Percentiles rank a stretch among this genome's conserved stretches.
Conservation (phyloP, 2,329 filamentous ascomycete genomes). For the Aspergillus flavus region DNA sequence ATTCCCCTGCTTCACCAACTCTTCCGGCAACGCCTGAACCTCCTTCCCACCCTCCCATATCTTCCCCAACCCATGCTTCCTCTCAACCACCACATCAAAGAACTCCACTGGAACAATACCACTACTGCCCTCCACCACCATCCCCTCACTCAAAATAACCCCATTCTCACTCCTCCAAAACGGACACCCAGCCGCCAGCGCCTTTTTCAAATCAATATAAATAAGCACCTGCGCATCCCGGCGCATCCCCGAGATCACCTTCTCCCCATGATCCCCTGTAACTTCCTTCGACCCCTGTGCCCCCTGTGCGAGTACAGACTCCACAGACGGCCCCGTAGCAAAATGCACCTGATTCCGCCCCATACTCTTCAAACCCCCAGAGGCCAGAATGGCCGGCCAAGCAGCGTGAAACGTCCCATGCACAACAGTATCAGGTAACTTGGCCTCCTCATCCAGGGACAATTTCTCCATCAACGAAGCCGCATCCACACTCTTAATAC, state of each 20-base stretch:
- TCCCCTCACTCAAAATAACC: constrained; percentile 65
- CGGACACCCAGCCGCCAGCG: constrained; percentile 62
- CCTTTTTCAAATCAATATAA: constrained; percentile 71
- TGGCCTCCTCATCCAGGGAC: constrained; percentile 54
- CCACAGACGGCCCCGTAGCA: constrained; percentile 67
- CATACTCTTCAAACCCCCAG: constrained; percentile 81
- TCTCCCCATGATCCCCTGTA: constrained; percentile 17
- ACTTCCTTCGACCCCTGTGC: constrained; percentile 22
- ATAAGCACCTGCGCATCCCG: constrained; percentile 75
- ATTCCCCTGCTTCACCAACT: constrained; percentile 43
- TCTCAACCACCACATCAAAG: constrained; percentile 73
- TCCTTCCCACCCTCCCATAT: constrained; percentile 63
- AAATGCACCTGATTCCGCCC: constrained; percentile 87
- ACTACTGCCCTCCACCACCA: constrained; percentile 52
- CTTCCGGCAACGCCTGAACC: constrained; percentile 51
- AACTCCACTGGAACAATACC: constrained; percentile 67
- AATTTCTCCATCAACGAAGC: constrained; percentile 71
- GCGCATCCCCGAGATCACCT: constrained; percentile 79
- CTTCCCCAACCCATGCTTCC: constrained; percentile 71
- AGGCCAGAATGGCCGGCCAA: constrained; percentile 73
- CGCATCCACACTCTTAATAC: constrained; percentile 71
- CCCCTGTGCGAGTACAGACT: constrained; percentile 34
- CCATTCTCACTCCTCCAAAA: constrained; percentile 83
- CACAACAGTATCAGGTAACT: constrained; percentile 68
- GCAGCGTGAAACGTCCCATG: constrained; percentile 87